These are phyloP conservation scores for Zymoseptoria tritici DNA, from an alignment of 2,329 filamentous ascomycete species.

Conservation along the genomic window DNA sequence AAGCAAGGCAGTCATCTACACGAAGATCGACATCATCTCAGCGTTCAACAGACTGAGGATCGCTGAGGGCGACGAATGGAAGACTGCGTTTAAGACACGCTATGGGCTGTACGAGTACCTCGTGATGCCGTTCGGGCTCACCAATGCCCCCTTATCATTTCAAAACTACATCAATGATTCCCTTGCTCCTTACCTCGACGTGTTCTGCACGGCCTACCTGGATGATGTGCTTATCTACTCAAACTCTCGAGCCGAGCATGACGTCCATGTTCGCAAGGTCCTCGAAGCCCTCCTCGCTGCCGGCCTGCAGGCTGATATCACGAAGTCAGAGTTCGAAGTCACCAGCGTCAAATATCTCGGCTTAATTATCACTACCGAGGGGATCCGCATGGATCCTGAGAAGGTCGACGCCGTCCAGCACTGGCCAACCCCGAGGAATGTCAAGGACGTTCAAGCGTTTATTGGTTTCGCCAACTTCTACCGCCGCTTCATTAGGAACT, in stretches of 20 bases:
- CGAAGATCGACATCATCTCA: conserved; percentile 15
- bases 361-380: conserved; percentile 16
- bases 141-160: conserved; percentile 2
- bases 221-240: conserved; percentile 23
- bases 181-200: conserved; percentile 17
- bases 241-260: conserved; percentile 2
- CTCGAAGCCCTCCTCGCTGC: not conserved
- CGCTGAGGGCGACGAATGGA: conserved; percentile 6
- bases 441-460: conserved; percentile 3
- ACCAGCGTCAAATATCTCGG: conserved; percentile 24
- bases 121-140: conserved; percentile 5
- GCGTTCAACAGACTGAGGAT: conserved; percentile 11
- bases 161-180: conserved; percentile 17
- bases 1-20: too few species aligned
- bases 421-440: not conserved
- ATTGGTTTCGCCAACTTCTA: conserved; percentile 5
- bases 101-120: conserved; percentile 9
- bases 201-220: conserved; percentile 18
- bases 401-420: not conserved
- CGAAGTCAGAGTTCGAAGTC: conserved; percentile 26
- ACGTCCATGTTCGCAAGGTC: not conserved
- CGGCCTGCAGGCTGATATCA: conserved; percentile 9
- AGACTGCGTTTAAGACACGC: conserved; percentile 6
- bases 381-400: conserved; percentile 12
- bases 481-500: conserved; percentile 1